A percentile compares a stretch with the other conserved stretches of the same genome.
phyloP scores from a whole-genome alignment of 2,329 filamentous ascomycete genomes.

The Scolecobasidium constrictum region DNA sequence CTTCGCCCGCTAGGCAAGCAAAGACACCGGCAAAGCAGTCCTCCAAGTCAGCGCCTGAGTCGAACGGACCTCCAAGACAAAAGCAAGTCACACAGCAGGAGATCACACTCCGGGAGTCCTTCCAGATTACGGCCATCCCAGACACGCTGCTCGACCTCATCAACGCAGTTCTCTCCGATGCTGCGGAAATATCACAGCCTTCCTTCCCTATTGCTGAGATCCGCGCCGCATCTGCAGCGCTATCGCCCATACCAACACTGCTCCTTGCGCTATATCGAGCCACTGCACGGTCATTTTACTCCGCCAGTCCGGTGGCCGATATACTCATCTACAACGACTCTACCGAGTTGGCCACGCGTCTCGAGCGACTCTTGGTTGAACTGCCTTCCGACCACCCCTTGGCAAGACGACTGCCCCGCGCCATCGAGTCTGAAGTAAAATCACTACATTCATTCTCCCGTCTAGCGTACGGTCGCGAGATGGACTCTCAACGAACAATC shows the following conservation, averaged over 20 bases:
- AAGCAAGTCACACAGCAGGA: slow-evolving; percentile 38
- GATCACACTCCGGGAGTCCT: slow-evolving; percentile 72
- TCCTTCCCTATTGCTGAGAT: slow-evolving; percentile 41
- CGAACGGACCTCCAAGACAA: neutral
- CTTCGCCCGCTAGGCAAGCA: slow-evolving; percentile 17
- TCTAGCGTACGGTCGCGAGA: slow-evolving; percentile 50
- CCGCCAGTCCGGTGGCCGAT: slow-evolving; percentile 44
- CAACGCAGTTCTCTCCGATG: slow-evolving; percentile 35
- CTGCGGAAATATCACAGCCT: slow-evolving; percentile 44
- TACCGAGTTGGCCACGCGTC: slow-evolving; percentile 43
- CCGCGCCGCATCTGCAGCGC: slow-evolving; percentile 53
- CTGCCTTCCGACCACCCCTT: slow-evolving; percentile 25
- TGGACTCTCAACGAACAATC: slow-evolving; percentile 54
- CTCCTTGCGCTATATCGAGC: slow-evolving; percentile 70
- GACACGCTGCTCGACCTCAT: slow-evolving; percentile 64
- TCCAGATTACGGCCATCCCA: slow-evolving; percentile 80
- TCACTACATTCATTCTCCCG: slow-evolving; percentile 49
- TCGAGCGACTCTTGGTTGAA: slow-evolving; percentile 37
- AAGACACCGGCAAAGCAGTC: slow-evolving; percentile 15
- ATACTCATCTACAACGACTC: slow-evolving; percentile 59
- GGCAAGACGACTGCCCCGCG: slow-evolving; percentile 19
- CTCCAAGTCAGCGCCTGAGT: slow-evolving; percentile 16
- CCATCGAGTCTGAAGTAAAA: slow-evolving; percentile 42
- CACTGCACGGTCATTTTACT: slow-evolving; percentile 64
- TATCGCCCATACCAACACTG: slow-evolving; percentile 63